phyloP scores from a whole-genome alignment of 768 basidiomycete species.

The Kwoniella europaea region DNA sequence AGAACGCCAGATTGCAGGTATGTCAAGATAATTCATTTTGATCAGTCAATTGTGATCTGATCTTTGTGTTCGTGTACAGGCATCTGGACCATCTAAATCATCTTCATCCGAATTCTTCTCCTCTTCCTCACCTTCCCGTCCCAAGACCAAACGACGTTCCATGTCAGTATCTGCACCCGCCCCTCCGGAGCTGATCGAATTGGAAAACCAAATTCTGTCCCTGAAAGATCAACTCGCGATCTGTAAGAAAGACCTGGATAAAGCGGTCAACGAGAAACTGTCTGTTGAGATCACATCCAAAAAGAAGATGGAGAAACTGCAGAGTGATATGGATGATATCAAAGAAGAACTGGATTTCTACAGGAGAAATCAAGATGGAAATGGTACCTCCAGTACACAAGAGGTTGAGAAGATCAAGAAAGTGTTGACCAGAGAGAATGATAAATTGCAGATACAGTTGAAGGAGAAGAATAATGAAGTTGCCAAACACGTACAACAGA shows the following conservation, averaged over 20 bases:
- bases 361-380: constrained; percentile 23
- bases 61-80: neutral
- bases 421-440: constrained; percentile 32
- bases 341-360: constrained; percentile 53
- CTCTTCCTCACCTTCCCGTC: constrained; percentile 24
- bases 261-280: constrained; percentile 56
- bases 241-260: constrained; percentile 43
- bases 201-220: constrained; percentile 39
- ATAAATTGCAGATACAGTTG: constrained; percentile 29
- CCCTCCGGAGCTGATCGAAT: constrained; percentile 24
- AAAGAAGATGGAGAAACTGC: constrained; percentile 45
- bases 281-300: constrained; percentile 44
- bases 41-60: neutral
- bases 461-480: constrained; percentile 36
- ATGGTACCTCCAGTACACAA: constrained; percentile 16
- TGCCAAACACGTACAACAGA: constrained; percentile 22
- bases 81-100: constrained; percentile 9
- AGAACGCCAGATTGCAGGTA: constrained; percentile 34
- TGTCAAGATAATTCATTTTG: neutral
- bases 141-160: constrained; percentile 30
- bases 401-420: constrained; percentile 48
- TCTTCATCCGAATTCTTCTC: neutral
- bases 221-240: constrained; percentile 40
- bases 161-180: constrained; percentile 31
- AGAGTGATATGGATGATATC: constrained; percentile 47